Evolutionary conservation across 257 asterid species (phyloP).

Genomic region (Solanum habrochaites): DNA sequence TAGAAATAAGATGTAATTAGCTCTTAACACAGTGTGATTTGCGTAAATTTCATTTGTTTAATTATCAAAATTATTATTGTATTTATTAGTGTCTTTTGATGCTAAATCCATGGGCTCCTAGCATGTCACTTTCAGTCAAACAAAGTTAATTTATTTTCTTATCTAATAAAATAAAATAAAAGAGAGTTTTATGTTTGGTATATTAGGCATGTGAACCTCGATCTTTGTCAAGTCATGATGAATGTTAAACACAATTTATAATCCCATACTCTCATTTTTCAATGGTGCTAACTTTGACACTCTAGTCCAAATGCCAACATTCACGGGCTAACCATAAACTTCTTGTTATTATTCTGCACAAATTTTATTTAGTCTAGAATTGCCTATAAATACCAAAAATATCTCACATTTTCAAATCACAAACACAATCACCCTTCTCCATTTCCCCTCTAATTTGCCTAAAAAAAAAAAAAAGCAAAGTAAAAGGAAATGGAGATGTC

Average conservation of each 20-base stretch:
- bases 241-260: background rate
- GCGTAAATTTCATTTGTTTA: background rate
- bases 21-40: too few relatives aligned
- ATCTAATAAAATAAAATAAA: background rate
- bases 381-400: background rate
- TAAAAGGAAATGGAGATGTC: background rate
- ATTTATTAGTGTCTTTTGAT: background rate
- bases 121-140: background rate
- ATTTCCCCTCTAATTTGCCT: background rate
- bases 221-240: background rate
- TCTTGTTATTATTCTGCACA: background rate
- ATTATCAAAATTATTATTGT: background rate
- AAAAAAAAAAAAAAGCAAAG: background rate
- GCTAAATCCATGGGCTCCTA: background rate
- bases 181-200: background rate
- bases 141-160: background rate
- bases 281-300: background rate
- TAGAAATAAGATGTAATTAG: too few relatives aligned
- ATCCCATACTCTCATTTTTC: background rate
- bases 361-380: background rate
- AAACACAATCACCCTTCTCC: background rate
- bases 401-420: background rate
- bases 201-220: background rate
- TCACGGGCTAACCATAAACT: background rate
- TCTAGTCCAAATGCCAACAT: background rate